These are phyloP conservation scores for Barnettozyma populi DNA, from an alignment of 805 yeast genomes.

Conservation along the genomic window DNA sequence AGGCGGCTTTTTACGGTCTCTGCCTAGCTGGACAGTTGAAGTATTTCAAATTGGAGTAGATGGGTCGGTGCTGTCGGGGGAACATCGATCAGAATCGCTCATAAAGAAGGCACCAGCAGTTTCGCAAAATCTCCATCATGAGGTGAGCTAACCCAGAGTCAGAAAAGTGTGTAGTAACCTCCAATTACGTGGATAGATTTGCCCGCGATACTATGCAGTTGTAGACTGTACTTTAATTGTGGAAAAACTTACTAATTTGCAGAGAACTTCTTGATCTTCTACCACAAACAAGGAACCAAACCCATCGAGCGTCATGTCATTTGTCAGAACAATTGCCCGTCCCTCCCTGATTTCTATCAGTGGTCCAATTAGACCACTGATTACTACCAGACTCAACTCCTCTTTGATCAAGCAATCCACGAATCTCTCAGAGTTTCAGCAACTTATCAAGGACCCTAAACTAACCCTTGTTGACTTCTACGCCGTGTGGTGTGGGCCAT, in stretches of 20 bases:
- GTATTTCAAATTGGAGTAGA: too few relatives aligned
- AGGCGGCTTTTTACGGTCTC: too few relatives aligned
- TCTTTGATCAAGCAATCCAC: conserved; percentile 30
- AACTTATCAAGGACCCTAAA: conserved; percentile 30
- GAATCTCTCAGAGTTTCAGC: conserved; percentile 31
- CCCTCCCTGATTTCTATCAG: conserved; percentile 4
- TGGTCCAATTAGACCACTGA: conserved; percentile 1
- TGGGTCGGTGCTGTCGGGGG: too few relatives aligned
- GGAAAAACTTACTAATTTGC: background rate
- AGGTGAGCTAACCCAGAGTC: background rate
- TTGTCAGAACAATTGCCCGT: conserved; percentile 9
- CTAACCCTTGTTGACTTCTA: conserved; percentile 57
- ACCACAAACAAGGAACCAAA: background rate
- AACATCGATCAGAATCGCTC: too few relatives aligned
- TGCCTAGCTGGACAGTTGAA: too few relatives aligned
- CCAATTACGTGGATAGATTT: too few relatives aligned
- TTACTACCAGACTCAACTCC: conserved; percentile 9
- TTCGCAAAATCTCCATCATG: too few relatives aligned
- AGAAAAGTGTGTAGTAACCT: background rate
- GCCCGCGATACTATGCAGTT: background rate
- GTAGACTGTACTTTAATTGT: too few relatives aligned
- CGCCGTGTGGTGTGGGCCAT: conserved; percentile 80
- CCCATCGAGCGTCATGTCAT: conserved; percentile 3
- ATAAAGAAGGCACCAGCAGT: too few relatives aligned
- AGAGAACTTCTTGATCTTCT: background rate